Percentiles rank a stretch among this genome's conserved stretches.
Evolutionary conservation across 495 filamentous ascomycete genomes (phyloP).

Genomic region (Penicillium bialowiezense): DNA sequence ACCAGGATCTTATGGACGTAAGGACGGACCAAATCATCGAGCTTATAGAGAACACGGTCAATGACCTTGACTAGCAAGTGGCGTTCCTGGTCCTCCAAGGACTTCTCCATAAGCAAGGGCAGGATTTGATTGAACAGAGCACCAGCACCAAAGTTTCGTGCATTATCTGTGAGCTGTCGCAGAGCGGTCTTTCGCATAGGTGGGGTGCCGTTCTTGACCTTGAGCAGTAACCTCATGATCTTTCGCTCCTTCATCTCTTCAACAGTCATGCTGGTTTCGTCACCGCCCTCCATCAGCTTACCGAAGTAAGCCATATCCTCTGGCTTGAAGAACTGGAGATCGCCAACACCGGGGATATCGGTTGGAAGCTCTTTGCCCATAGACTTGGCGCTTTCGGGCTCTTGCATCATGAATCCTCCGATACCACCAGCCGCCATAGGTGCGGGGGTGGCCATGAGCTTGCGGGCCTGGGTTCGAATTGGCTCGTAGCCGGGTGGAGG

Average conservation of each 20-base stretch:
- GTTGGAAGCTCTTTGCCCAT: constrained; percentile 92
- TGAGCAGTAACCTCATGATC: constrained; percentile 94
- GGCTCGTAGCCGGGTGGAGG: constrained; percentile 91
- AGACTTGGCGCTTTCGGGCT: constrained; percentile 74
- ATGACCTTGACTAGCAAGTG: constrained; percentile 99
- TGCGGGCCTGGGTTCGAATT: constrained; percentile 72
- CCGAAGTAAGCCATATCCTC: constrained; percentile 99
- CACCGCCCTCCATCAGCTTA: constrained; percentile 91
- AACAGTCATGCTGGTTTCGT: constrained; percentile 87
- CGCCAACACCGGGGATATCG: constrained; percentile 95
- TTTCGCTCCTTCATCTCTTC: constrained; percentile 98
- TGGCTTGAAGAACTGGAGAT: constrained; percentile 97
- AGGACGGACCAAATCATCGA: constrained; percentile 94
- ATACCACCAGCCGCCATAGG: constrained; percentile 59
- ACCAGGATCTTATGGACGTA: constrained; percentile 98
- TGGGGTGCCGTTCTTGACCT: constrained; percentile 99
- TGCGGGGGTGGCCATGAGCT: constrained; percentile 72
- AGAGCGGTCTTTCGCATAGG: constrained; percentile 99
- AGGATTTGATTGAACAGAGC: constrained; percentile 97
- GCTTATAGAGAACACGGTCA: constrained; percentile 96
- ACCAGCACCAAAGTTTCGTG: constrained; percentile 92
- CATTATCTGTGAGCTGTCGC: constrained; percentile 96
- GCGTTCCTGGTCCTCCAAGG: constrained; percentile 95
- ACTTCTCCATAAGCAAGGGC: constrained; percentile 97
- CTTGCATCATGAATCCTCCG: constrained; percentile 97